Base-by-base conservation (phyloP, 768 basidiomycete species). In the Paxillus rubicundulus region DNA sequence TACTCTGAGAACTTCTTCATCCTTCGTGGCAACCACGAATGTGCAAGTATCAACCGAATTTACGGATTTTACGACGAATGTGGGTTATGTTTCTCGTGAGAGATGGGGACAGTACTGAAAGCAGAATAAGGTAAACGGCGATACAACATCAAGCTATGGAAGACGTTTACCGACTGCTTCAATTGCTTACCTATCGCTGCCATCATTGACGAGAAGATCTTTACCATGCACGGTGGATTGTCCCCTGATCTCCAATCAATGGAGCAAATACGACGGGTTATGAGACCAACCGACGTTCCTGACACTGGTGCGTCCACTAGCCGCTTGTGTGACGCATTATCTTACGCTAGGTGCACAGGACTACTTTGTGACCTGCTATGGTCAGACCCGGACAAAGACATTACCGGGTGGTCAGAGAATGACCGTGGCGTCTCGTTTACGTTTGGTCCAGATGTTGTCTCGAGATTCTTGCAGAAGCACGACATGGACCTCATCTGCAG, bases 1-100 rank as follows among this genome's bases (percentile, higher is more conserved):
- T 99, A 98, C 79, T 96, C 96, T 47, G 96, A 99, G 84, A 99
- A 99, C 80, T 99, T 99, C 78, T 99, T 99, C 79, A 95, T 99
- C 71, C 82, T 99, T 57, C 80, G 96, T 64, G 96, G 96, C 62
- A 99, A 99, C 76, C 96, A 99, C 73, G 96, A 99, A 75, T 97
- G 96, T 69, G 96, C 96, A 59, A 93, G 92, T 72, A 98, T 99
- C 78, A 99, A 98, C 79, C 82, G 96, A 71, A 98, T 99, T 56
- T 99, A 99, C 74, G 96, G 96, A 52, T 99, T 99, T 77, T 99
- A 99, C 74, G 96, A 99, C 70, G 96, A 99, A 82, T 98, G 96
- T 96, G 64, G 63, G 92, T 82, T 3, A 9, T 38, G 9, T 24
- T 54, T 50, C 8, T 27, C 32, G 9, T 5, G 41, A 30, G 12